Evolutionary conservation across 176 grass and related monocot genomes (phyloP), one percentile per base, ranked within the genome.

Genomic region (Zizania latifolia): DNA sequence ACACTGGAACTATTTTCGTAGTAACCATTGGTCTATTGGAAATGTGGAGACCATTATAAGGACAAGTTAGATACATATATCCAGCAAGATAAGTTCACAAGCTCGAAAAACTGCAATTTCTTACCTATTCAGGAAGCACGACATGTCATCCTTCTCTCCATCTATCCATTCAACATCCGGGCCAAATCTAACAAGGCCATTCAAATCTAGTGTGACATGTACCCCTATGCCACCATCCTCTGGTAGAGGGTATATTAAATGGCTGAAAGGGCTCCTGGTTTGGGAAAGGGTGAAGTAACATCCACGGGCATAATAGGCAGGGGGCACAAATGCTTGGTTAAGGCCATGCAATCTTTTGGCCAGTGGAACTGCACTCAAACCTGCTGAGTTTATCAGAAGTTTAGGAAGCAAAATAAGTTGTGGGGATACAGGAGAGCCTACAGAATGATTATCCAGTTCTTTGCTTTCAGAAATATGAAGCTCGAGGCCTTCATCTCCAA

Each of bases 81-180:
- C 12, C 17, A 66, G 35, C 28, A 16, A 65, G 17, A 19, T 3
- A 40, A 54, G 29, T 53, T 41, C n/a, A 38, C 14, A 70, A 31
- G 16, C 7, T 73, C 44, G 72, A 58, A 59, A 57, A 17, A 64
- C 19, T 48, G 44, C 33, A 29, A 27, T 35, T 62, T 76, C 65
- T 87, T 93, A 89, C 95, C 82, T 86, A 76, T 88, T 88, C 15
- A 78, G 81, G 76, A 98, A 98, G 85, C 91, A 82, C 76, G 89
- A 85, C 6, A 82, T 43, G 36, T 83, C 89, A n/a, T 92, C 75
- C 48, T 78, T 73, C 40, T 65, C 62, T 74, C 76, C 71, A 72
- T 88, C 72, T 81, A 98, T 79, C 95, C 91, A 94, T 82, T 94
- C 91, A 87, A 98, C 91, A 85, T 98, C 94, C 76, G 91, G 94